Conservation (phyloP, 2,329 filamentous ascomycete species). For the Pestalotiopsis sp. region DNA sequence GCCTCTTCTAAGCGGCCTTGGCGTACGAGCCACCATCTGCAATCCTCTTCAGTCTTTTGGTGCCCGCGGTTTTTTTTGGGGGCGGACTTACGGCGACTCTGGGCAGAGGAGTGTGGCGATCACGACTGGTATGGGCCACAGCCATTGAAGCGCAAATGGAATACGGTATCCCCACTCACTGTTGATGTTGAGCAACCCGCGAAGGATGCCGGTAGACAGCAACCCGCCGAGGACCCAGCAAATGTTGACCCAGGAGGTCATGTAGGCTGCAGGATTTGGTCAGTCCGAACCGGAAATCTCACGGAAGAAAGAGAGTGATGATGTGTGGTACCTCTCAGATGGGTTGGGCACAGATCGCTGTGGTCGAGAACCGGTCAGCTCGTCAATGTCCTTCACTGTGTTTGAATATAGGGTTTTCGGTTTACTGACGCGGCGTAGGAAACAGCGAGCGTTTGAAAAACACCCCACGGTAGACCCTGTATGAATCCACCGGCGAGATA, state of each 20-base stretch:
- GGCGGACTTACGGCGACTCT: slow-evolving; percentile 9
- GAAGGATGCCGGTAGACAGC: slow-evolving; percentile 13
- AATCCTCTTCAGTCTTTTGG: background rate
- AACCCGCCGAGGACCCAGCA: slow-evolving; percentile 16
- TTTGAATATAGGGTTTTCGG: background rate
- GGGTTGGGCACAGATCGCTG: slow-evolving; percentile 15
- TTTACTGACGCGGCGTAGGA: slow-evolving; percentile 14
- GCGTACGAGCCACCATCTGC: slow-evolving; percentile 15
- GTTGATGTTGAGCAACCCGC: slow-evolving; percentile 14
- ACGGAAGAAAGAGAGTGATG: background rate
- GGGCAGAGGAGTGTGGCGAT: slow-evolving; percentile 12
- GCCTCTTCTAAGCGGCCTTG: slow-evolving; percentile 14
- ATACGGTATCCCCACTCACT: slow-evolving; percentile 16
- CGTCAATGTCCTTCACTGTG: background rate
- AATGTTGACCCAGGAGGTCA: slow-evolving; percentile 17
- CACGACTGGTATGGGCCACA: slow-evolving; percentile 16
- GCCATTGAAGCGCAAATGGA: slow-evolving; percentile 16
- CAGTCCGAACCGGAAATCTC: background rate
- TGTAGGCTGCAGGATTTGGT: slow-evolving; percentile 8
- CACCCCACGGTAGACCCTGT: slow-evolving; percentile 17
- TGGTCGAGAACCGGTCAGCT: background rate
- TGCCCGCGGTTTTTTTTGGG: too few relatives aligned
- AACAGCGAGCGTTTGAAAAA: slow-evolving; percentile 16
- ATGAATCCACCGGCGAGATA: slow-evolving; percentile 17
- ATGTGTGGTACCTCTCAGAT: slow-evolving; percentile 11